Evolutionary conservation across 257 asterid species (phyloP).

Genomic region (Petunia secreta): DNA sequence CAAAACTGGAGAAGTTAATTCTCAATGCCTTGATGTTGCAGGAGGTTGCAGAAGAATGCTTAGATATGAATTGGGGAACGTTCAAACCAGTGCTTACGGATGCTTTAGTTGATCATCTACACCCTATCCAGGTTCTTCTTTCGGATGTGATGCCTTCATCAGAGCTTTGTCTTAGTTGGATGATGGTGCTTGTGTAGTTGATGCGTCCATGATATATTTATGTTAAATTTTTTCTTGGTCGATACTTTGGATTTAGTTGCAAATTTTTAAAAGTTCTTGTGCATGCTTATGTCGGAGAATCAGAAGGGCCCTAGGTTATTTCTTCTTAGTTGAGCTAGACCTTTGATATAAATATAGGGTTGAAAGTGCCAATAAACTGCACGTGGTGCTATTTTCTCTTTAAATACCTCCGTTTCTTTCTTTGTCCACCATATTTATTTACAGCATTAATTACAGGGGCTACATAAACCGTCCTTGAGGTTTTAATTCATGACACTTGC

Average conservation of each 20-base stretch:
- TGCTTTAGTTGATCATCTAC: conserved; percentile 83
- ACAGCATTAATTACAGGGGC: not conserved
- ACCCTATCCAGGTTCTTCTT: conserved; percentile 82
- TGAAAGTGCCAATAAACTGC: conserved; percentile 10
- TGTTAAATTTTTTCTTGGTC: not conserved
- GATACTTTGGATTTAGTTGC: conserved; percentile 6
- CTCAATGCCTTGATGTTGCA: conserved; percentile 39
- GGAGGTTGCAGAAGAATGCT: conserved; percentile 91
- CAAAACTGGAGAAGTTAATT: conserved; percentile 22
- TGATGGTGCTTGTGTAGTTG: not conserved
- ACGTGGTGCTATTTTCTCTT: not conserved
- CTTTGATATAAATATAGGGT: not conserved
- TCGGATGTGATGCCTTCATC: conserved; percentile 12
- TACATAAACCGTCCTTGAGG: not conserved
- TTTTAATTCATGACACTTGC: not conserved
- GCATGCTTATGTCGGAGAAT: not conserved
- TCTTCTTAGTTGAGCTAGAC: not conserved
- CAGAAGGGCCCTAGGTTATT: not conserved
- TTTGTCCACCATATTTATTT: not conserved
- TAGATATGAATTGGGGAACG: conserved; percentile 87
- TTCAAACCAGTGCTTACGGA: conserved; percentile 78
- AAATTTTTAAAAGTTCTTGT: not conserved
- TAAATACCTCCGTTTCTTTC: conserved; percentile 2
- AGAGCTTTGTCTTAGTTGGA: conserved; percentile 20
- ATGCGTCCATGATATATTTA: not conserved